These are phyloP conservation scores for Stemphylium vesicarium DNA, from an alignment of 2,329 filamentous ascomycete genomes.

Conservation along the genomic window DNA sequence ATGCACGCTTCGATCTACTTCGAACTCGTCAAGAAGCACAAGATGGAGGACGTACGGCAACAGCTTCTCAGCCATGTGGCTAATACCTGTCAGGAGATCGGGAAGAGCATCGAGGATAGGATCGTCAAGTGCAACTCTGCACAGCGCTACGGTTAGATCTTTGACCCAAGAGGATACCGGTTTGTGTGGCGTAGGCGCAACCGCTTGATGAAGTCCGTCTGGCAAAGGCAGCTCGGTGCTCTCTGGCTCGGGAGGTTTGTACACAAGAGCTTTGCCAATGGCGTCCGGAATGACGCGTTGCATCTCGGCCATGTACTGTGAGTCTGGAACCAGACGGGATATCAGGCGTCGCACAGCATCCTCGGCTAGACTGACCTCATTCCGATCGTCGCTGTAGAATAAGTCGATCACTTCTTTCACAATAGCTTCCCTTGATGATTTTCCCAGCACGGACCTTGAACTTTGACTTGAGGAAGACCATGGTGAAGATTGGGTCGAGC, in stretches of 20 bases:
- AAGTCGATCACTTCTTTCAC: slow-evolving; percentile 46
- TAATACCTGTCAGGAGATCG: slow-evolving; percentile 69
- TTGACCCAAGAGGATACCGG: slow-evolving; percentile 63
- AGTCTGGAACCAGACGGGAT: slow-evolving; percentile 31
- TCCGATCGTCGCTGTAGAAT: slow-evolving; percentile 48
- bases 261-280: slow-evolving; percentile 37
- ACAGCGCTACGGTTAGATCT: slow-evolving; percentile 65
- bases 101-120: slow-evolving; percentile 73
- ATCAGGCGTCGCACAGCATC: slow-evolving; percentile 44
- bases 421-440: slow-evolving; percentile 44
- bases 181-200: slow-evolving; percentile 23
- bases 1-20: slow-evolving; percentile 65
- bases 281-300: slow-evolving; percentile 37
- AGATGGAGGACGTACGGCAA: slow-evolving; percentile 88
- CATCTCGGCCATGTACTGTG: slow-evolving; percentile 37
- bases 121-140: slow-evolving; percentile 59
- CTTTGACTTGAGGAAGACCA: slow-evolving; percentile 29
- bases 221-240: not conserved
- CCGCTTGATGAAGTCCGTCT: slow-evolving; percentile 26
- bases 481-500: slow-evolving; percentile 28
- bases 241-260: slow-evolving; percentile 25
- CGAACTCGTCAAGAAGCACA: slow-evolving; percentile 72
- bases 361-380: slow-evolving; percentile 55
- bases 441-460: slow-evolving; percentile 34
- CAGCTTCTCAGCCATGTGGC: slow-evolving; percentile 72